Percentiles rank a stretch among this genome's conserved stretches.
Evolutionary conservation across 768 basidiomycete genomes (phyloP).

Genomic region (Leucosporidium scottii): DNA sequence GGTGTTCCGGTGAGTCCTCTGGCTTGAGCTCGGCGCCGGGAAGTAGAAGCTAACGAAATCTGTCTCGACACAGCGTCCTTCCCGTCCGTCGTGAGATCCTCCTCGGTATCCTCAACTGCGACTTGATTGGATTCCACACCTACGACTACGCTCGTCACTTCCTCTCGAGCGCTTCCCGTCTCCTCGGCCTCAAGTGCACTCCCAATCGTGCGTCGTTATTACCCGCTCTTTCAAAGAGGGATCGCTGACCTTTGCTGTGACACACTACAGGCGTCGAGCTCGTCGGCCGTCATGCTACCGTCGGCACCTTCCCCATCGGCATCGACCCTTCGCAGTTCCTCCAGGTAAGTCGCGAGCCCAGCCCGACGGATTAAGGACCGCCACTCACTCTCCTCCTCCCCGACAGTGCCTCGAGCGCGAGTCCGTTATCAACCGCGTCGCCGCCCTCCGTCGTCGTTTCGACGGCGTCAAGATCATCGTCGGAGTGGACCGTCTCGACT

Average conservation of each 20-base stretch:
- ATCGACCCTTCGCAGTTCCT: constrained; percentile 92
- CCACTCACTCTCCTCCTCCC: neutral
- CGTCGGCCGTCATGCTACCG: constrained; percentile 87
- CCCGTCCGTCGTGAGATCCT: constrained; percentile 96
- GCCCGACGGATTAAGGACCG: neutral
- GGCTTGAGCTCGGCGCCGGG: neutral
- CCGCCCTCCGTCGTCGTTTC: constrained; percentile 79
- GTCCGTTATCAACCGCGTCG: constrained; percentile 70
- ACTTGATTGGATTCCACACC: constrained; percentile 98
- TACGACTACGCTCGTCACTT: constrained; percentile 99
- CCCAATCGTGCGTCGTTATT: constrained; percentile 57
- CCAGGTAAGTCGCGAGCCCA: constrained; percentile 51
- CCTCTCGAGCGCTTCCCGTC: constrained; percentile 94
- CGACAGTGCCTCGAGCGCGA: constrained; percentile 68
- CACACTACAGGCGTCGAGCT: constrained; percentile 72
- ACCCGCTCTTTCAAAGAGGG: neutral
- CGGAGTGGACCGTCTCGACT: constrained; percentile 95
- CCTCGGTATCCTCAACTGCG: constrained; percentile 90
- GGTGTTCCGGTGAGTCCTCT: constrained; percentile 71
- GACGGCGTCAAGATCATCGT: constrained; percentile 94
- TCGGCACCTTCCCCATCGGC: constrained; percentile 98
- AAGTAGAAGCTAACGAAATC: neutral
- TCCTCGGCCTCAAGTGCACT: constrained; percentile 89
- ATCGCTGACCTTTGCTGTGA: neutral
- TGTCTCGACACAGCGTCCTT: constrained; percentile 60